Base-by-base conservation (phyloP, 768 basidiomycete species). In the Lactifluus volemus region DNA sequence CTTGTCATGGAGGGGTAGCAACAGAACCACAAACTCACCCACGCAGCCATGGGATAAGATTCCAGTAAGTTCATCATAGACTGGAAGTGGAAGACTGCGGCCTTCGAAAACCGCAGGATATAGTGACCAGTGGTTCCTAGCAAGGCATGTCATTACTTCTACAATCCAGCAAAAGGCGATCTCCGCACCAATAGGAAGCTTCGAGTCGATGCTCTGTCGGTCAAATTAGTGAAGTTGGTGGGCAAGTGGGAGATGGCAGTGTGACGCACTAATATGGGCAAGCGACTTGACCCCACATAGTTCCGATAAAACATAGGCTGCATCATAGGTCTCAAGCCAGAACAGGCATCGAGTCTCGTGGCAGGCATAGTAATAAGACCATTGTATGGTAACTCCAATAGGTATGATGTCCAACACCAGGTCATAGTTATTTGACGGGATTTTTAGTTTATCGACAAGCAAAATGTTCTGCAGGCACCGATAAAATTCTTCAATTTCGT, bases 301-400 rank as follows among this genome's bases (percentile, higher is more conserved):
- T 57, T 51, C 19, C 41, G 10, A 70, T 68, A 75, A 56, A 32
- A 83, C 66, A 5, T 70, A 55, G 0, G 60, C 44, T 0, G 77
- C 74, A 0, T 76, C 67, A 59, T 75, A 79, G 0, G 73, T 63
- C 49, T 84, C 76, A 44, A 84, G 57, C 76, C 80, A 86, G 63
- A 85, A 85, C 9, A 85, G 68, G 19, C 71, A 67, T 25, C 79
- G 75, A 0, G 69, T 68, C 5, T 63, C n/a, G 48, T 82, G 81
- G 61, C 82, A 74, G 34, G 76, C 80, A 54, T 79, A 81, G 65
- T 83, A 84, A 66, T 84, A 84, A 61, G 75, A 55, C 65, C 68
- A 67, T 0, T 52, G 15, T 39, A 60, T 45, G 42, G 73, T 65
- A 25, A 73, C 63, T 1, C 62, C 42, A 0, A 73, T 68, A 8